Evolutionary conservation across 352 stramenopile genomes (phyloP).

Genomic region (Globisporangium cylindrosporum): DNA sequence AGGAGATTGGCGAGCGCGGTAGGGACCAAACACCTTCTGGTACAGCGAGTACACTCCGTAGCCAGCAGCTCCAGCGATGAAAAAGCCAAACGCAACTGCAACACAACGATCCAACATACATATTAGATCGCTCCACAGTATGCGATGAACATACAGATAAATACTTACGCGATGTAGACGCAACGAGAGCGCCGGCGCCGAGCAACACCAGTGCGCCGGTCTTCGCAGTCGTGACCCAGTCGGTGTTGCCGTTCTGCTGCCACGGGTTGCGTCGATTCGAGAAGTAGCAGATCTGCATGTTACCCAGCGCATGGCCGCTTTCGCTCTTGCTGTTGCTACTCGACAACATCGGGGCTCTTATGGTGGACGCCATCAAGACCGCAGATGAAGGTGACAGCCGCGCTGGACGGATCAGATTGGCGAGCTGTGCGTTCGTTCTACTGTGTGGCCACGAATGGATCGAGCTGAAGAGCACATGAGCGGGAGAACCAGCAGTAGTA

Average conservation of each 20-base stretch:
- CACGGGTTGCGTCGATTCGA: slow-evolving; percentile 38
- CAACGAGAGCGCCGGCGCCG: slow-evolving; percentile 52
- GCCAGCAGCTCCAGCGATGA: slow-evolving; percentile 61
- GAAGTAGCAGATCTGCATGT: slow-evolving; percentile 29
- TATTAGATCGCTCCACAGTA: not conserved
- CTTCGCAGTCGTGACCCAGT: slow-evolving; percentile 59
- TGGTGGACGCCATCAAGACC: not conserved
- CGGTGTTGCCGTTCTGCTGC: slow-evolving; percentile 25
- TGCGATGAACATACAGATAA: not conserved
- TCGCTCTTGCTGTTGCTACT: not conserved
- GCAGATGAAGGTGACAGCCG: not conserved
- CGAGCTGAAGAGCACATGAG: slow-evolving; percentile 4
- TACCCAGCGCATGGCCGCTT: not conserved
- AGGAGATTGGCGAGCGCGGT: slow-evolving; percentile 29
- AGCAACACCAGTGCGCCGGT: slow-evolving; percentile 59
- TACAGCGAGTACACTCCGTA: slow-evolving; percentile 78
- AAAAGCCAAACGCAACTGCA: slow-evolving; percentile 65
- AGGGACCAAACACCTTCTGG: slow-evolving; percentile 52
- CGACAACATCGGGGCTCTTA: not conserved
- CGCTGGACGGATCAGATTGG: not conserved
- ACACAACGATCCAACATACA: not conserved
- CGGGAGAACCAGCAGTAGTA: not conserved
- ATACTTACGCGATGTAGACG: slow-evolving; percentile 58
- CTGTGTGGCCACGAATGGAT: not conserved
- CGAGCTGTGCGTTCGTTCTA: not conserved